phyloP scores from a whole-genome alignment of 208 protist genomes.

The Endotrypanum monterogeii region DNA sequence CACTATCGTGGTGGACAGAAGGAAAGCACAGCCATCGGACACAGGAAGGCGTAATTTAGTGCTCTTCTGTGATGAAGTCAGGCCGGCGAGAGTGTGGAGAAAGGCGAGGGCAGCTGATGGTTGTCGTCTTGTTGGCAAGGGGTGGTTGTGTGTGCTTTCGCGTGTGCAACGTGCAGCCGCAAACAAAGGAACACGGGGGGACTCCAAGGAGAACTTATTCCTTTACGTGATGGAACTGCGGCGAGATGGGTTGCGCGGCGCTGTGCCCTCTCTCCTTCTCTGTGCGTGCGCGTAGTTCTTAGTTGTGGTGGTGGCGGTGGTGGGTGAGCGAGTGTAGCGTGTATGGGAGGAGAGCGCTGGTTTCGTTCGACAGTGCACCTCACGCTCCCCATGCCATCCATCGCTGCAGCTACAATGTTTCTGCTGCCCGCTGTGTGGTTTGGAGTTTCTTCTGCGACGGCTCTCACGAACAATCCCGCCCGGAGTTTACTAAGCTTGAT shows the following conservation, averaged over 20 bases:
- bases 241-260: constrained; percentile 9
- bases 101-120: not conserved
- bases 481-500: constrained; percentile 55
- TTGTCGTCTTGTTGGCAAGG: not conserved
- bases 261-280: not conserved
- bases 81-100: not conserved
- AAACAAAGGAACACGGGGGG: constrained; percentile 19
- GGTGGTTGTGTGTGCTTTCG: not conserved
- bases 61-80: constrained; percentile 23
- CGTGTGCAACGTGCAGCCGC: constrained; percentile 1
- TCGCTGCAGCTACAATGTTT: not conserved
- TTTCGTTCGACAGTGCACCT: not conserved
- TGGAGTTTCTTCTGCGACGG: constrained; percentile 7
- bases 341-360: not conserved
- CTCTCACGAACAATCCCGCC: constrained; percentile 72
- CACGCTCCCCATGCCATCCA: not conserved
- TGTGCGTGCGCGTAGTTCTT: too few relatives aligned
- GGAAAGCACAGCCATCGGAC: constrained; percentile 4
- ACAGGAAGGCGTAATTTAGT: constrained; percentile 13
- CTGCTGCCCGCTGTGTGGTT: not conserved
- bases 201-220: not conserved
- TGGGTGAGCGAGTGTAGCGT: too few relatives aligned
- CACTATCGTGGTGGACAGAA: too few relatives aligned
- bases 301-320: too few relatives aligned
- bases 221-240: constrained; percentile 14